Evolutionary conservation across 805 yeast genomes (phyloP).

Genomic region (Starmerella potacharoeniae): DNA sequence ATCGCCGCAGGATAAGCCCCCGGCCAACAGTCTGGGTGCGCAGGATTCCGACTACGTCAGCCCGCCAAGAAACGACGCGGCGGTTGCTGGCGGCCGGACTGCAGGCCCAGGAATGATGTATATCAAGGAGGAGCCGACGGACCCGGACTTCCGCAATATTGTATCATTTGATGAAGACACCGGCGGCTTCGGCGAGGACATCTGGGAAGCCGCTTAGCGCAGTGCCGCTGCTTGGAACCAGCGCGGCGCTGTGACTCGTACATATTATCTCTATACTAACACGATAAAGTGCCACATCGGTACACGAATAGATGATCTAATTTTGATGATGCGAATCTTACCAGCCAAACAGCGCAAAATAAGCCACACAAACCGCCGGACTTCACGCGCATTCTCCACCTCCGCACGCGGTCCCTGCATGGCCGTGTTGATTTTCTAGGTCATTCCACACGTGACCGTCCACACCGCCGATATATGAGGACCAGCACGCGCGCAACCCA

Average conservation of each 20-base stretch:
- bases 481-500: conserved; percentile 9
- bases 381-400: neutral
- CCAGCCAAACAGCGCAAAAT: neutral
- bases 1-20: neutral
- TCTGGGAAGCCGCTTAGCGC: neutral
- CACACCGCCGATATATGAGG: neutral
- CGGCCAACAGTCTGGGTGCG: neutral
- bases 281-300: neutral
- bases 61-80: neutral
- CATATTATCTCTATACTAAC: neutral
- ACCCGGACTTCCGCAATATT: neutral
- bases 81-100: neutral
- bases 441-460: conserved; percentile 3
- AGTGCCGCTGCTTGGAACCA: neutral
- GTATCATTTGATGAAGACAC: conserved; percentile 1
- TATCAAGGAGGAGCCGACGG: conserved; percentile 1
- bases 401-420: neutral
- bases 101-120: neutral
- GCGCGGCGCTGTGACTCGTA: neutral
- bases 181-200: neutral
- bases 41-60: neutral
- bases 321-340: neutral
- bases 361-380: neutral
- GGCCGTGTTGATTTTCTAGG: conserved; percentile 2
- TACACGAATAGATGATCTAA: conserved; percentile 1